A percentile compares a stretch with the other conserved stretches of the same genome.
These are phyloP conservation scores for Lenwebbia sp. DNA, from an alignment of 345 rosid species.

Conservation along the genomic window DNA sequence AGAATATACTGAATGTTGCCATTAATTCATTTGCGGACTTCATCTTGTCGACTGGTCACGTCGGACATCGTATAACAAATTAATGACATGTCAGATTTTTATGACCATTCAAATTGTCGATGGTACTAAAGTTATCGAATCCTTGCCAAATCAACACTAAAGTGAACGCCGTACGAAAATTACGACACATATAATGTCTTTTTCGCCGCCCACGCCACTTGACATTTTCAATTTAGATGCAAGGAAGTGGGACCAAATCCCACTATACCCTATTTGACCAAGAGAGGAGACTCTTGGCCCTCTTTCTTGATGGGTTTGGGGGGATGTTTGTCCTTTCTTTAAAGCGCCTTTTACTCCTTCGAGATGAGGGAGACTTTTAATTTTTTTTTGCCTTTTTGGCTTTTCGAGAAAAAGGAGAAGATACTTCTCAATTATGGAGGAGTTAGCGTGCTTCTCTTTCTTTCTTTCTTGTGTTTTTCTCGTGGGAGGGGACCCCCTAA, in stretches of 20 bases:
- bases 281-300: not conserved
- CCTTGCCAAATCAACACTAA: not conserved
- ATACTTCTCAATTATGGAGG: not conserved
- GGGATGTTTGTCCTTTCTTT: not conserved
- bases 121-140: not conserved
- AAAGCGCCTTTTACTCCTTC: not conserved
- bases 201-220: fast-evolving
- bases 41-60: fast-evolving
- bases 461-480: not conserved
- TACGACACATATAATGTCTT: fast-evolving
- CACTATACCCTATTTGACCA: not conserved
- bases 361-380: not conserved
- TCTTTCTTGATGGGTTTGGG: not conserved
- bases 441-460: not conserved
- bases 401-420: not conserved
- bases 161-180: not conserved
- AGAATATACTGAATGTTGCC: not conserved
- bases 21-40: not conserved
- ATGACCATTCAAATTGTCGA: not conserved
- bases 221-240: not conserved
- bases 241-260: not conserved
- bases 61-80: not conserved
- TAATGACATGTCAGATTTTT: not conserved
- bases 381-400: not conserved
- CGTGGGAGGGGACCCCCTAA: not conserved